These are phyloP conservation scores for Phialophora expanda DNA, from an alignment of 2,329 filamentous ascomycete genomes.

Conservation along the genomic window DNA sequence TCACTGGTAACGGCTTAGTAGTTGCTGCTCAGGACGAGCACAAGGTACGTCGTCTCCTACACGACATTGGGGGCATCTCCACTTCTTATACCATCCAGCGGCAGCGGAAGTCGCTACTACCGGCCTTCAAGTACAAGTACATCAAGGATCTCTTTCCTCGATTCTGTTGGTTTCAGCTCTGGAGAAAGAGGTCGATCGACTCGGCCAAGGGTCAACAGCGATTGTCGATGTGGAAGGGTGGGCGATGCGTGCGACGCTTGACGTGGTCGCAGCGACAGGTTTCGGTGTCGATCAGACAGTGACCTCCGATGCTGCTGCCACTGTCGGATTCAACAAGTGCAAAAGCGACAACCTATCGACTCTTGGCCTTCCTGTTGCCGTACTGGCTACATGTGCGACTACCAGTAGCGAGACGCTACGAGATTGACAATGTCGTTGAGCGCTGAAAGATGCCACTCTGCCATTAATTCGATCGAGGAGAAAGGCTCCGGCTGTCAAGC, in stretches of 20 bases:
- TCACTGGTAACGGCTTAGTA: conserved; percentile 57
- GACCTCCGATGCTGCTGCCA: conserved; percentile 49
- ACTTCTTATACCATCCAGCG: conserved; percentile 39
- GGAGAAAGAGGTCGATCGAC: conserved; percentile 17
- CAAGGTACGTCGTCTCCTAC: conserved; percentile 51
- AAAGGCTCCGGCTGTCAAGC: conserved; percentile 1
- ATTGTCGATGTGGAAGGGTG: conserved; percentile 60
- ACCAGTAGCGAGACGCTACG: conserved; percentile 24
- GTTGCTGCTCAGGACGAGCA: conserved; percentile 88
- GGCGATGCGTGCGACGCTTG: conserved; percentile 67
- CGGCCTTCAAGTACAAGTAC: conserved; percentile 81
- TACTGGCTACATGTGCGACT: conserved; percentile 24
- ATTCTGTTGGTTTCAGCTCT: conserved; percentile 62
- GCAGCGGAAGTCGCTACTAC: conserved; percentile 79
- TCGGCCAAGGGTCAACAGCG: neutral
- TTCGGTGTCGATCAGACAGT: conserved; percentile 69
- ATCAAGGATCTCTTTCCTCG: conserved; percentile 81
- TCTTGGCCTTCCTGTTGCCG: conserved; percentile 22
- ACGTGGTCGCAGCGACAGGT: conserved; percentile 72
- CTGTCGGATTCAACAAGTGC: conserved; percentile 18
- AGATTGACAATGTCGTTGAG: conserved; percentile 18
- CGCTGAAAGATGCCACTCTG: conserved; percentile 13
- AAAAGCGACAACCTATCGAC: conserved; percentile 16
- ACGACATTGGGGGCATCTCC: conserved; percentile 7
- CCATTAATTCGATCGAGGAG: conserved; percentile 21